Evolutionary conservation across 1,284 basidiomycete genomes (phyloP), one percentile per base, ranked within the genome.

Genomic region (Cutaneotrichosporon cavernicola): DNA sequence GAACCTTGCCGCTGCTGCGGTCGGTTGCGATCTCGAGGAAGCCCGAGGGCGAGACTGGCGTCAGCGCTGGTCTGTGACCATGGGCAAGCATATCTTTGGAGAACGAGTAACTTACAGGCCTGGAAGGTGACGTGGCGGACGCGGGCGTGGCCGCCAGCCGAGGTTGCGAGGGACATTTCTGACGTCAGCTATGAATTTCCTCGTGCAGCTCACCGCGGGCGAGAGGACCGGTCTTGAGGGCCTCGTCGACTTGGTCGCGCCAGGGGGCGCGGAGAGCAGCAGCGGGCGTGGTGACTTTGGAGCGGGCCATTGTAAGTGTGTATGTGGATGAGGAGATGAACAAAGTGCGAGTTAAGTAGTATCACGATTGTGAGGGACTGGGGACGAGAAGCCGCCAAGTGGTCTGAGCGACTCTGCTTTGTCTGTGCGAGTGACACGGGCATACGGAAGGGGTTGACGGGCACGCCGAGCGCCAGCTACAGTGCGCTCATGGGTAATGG

Each of bases 41-140:
- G 56, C 43, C 40, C 30, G 58, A 63, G 14, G 65, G 65, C 13
- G 65, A 55, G 56, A 60, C 65, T 66, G 50, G 13, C 4, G 53
- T 52, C 5, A 60, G 61, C 30, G 51, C 9, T 1, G 11, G 34
- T 36, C 5, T 36, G 34, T 36, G 34, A 13, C 34, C 50, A 14
- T 14, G 30, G 26, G 26, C 26, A 26, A 26, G 26, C 26, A 26
- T 26, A 26, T 26, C 1, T 26, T 26, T 26, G 9, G 18, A 18
- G 51, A 7, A 1, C 21, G 16, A 34, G 57, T 5, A 1, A 61
- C 52, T 43, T 30, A 61, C 60, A 61, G 43, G 43, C 60, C 60
- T 61, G 60, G 60, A 61, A 61, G 8, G 60, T 61, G 11, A 61
- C 60, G 43, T 53, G 53, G 21, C 60, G 60, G 31, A 49, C 53